Percentiles rank a stretch among this genome's conserved stretches.
These are phyloP conservation scores for Penicillium sp. DNA, from an alignment of 2,329 filamentous ascomycete species.

Conservation along the genomic window DNA sequence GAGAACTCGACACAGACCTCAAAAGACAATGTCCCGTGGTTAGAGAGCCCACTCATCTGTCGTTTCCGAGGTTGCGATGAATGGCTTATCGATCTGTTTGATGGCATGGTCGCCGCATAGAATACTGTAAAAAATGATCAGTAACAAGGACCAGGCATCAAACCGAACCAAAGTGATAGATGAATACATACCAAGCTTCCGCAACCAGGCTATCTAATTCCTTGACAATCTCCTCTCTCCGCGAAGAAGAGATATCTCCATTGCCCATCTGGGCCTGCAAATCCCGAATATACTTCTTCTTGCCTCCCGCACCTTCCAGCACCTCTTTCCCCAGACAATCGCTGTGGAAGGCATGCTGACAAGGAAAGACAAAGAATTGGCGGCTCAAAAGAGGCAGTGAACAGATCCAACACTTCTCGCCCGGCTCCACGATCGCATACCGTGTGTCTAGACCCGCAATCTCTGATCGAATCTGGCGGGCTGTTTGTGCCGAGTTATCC, in stretches of 20 bases:
- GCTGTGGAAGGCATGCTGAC: constrained; percentile 96
- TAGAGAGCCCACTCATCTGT: constrained; percentile 79
- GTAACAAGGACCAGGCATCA: neutral
- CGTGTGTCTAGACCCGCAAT: constrained; percentile 84
- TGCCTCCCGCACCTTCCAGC: constrained; percentile 78
- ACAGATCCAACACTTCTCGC: constrained; percentile 91
- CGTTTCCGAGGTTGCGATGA: constrained; percentile 76
- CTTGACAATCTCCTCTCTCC: constrained; percentile 80
- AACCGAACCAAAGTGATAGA: neutral
- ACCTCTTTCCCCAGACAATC: constrained; percentile 90
- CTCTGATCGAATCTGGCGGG: constrained; percentile 86
- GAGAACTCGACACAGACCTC: neutral
- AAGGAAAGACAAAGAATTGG: constrained; percentile 98
- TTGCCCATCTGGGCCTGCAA: constrained; percentile 83
- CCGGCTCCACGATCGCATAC: constrained; percentile 95
- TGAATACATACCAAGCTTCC: constrained; percentile 74
- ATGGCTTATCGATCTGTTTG: constrained; percentile 91
- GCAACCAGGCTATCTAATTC: constrained; percentile 94
- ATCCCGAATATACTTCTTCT: constrained; percentile 80
- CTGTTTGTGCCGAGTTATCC: constrained; percentile 90
- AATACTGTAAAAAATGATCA: constrained; percentile 64
- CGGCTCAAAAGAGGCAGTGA: constrained; percentile 82
- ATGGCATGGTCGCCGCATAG: constrained; percentile 95
- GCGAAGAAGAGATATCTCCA: constrained; percentile 71
- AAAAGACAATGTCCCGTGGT: constrained; percentile 15